Evolutionary conservation across 148 eudicot species (phyloP), one percentile per base, ranked within the genome.

Genomic region (Chenopodium quinoa): DNA sequence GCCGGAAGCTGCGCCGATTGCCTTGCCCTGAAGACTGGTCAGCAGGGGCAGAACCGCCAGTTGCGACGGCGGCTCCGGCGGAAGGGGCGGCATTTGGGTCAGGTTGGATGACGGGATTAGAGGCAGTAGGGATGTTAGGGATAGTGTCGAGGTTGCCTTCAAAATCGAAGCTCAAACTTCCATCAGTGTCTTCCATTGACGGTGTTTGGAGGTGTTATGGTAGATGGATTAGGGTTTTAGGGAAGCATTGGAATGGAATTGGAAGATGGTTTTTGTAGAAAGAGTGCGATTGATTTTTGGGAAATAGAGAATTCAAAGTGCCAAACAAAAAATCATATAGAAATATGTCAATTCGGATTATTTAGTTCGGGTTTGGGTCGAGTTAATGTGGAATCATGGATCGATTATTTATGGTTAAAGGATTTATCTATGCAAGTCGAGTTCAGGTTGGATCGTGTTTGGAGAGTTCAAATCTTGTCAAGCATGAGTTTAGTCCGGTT

Each of bases 141-240:
- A 82, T 89, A 1, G 89, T 32, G 77, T 95, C 98, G 50, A 95
- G 91, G 66, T 94, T 94, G 52, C 98, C 98, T 85, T 95, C 98
- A 87, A 95, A 95, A 56, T 95, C 98, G 87, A 95, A 95, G 87
- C 91, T 95, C 54, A 95, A 80, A 19, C 92, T 97, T n/a, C 98
- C 97, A 19, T 91, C 98, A 13, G 89, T 89, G 74, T 95, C 98
- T n/a, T 95, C 98, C 98, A 95, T 94, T 32, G 81, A 22, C 14
- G 65, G 7, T 22, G 23, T 54, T 54, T 12, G 58, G 58, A 14
- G 58, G 19, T 54, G 19, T 17, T 56, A 56, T 17, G 19, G 62
- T 19, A 4, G 62, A 56, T 56, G 7, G 62, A 7, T 62, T 62
- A 62, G 66, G 66, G 66, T 62, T 62, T 62, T 20, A 62, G 27